Percentiles rank a stretch among this genome's conserved stretches.
Evolutionary conservation across 164 flowering plant genomes (phyloP).

Genomic region (Cinnamomum micranthum): DNA sequence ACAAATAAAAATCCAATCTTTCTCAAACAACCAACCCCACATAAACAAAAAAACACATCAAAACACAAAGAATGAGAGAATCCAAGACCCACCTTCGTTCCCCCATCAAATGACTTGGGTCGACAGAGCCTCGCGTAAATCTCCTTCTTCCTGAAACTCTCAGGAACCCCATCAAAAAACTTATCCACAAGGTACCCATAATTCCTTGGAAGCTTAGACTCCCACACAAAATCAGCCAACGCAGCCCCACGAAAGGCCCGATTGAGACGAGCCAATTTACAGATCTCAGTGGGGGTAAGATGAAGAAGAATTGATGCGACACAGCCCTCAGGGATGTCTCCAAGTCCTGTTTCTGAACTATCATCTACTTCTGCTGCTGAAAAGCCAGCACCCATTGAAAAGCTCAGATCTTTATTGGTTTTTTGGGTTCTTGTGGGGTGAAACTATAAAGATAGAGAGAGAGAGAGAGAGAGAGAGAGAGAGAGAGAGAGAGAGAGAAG

Average conservation of each 20-base stretch:
- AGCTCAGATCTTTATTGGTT: not conserved
- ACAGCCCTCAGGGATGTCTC: slow-evolving; percentile 86
- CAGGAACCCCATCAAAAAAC: slow-evolving; percentile 30
- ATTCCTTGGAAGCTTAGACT: slow-evolving; percentile 70
- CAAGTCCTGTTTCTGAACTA: slow-evolving; percentile 33
- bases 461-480: not conserved
- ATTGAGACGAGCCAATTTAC: slow-evolving; percentile 57
- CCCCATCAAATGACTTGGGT: slow-evolving; percentile 45
- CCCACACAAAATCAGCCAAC: slow-evolving; percentile 89
- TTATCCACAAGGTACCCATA: slow-evolving; percentile 37
- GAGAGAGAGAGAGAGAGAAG: not conserved
- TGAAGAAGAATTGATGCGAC: slow-evolving; percentile 52
- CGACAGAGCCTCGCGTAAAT: slow-evolving; percentile 54
- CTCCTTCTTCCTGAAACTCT: slow-evolving; percentile 45
- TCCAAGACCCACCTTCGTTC: slow-evolving; percentile 48
- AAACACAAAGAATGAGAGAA: not conserved
- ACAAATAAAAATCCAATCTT: not conserved
- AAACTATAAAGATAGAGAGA: not conserved
- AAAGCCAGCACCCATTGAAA: slow-evolving; percentile 41
- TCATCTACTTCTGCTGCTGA: slow-evolving; percentile 14
- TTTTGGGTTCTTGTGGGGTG: not conserved
- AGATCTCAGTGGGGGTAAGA: slow-evolving; percentile 68
- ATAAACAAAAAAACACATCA: not conserved
- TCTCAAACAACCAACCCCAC: not conserved
- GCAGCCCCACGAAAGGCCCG: slow-evolving; percentile 76